A percentile compares a stretch with the other conserved stretches of the same genome.
phyloP scores from a whole-genome alignment of 257 asterid species.

The Asclepias syriaca region DNA sequence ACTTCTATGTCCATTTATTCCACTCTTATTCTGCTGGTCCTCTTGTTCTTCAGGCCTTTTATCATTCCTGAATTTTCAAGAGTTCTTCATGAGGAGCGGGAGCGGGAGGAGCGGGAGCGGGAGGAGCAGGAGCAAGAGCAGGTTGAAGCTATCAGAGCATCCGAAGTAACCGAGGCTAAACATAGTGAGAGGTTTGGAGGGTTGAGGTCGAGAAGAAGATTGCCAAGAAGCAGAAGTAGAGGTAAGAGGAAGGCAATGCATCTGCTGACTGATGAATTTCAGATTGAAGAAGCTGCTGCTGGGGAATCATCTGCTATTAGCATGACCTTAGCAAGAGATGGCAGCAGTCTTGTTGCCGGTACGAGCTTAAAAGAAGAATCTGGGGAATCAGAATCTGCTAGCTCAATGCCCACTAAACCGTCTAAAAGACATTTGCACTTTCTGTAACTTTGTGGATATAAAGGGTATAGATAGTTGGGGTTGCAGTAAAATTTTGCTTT shows the following conservation, averaged over 20 bases:
- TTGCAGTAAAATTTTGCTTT: not conserved
- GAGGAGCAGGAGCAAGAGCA: constrained; percentile 15
- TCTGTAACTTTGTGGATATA: too few relatives aligned
- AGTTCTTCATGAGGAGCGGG: constrained; percentile 7
- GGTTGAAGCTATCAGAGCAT: not conserved
- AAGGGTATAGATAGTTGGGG: too few relatives aligned
- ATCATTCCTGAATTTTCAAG: constrained; percentile 28
- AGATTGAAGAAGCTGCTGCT: constrained; percentile 4
- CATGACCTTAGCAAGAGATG: constrained; percentile 26
- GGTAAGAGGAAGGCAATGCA: constrained; percentile 51
- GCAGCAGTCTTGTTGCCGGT: constrained; percentile 6
- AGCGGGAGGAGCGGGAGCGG: not conserved
- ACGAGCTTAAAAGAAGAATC: constrained; percentile 27
- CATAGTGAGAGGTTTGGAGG: constrained; percentile 23
- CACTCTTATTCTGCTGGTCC: constrained; percentile 32
- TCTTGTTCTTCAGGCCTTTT: constrained; percentile 46
- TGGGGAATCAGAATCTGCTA: constrained; percentile 54
- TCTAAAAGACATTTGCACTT: too few relatives aligned
- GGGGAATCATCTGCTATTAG: constrained; percentile 38
- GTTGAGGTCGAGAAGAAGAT: constrained; percentile 34
- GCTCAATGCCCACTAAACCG: constrained; percentile 12
- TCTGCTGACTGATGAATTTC: constrained; percentile 1
- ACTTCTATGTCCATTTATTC: constrained; percentile 41
- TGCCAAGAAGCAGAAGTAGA: constrained; percentile 41
- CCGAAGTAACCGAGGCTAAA: constrained; percentile 15